phyloP scores from a whole-genome alignment of 1,284 basidiomycete genomes.

The Neonothopanus nambi region DNA sequence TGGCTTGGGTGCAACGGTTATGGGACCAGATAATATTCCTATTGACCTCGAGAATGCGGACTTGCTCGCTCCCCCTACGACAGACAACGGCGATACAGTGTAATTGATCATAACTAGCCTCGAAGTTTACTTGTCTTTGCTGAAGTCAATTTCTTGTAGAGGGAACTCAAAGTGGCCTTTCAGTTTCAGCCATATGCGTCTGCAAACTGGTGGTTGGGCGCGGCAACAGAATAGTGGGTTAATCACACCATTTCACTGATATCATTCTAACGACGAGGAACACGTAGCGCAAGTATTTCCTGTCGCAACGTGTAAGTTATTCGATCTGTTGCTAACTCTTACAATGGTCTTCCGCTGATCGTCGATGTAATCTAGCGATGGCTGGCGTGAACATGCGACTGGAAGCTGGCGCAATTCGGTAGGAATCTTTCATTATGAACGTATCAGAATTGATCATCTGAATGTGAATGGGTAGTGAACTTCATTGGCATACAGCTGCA shows the following conservation, averaged over 20 bases:
- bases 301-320: constrained; percentile 51
- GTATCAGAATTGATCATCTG: too few relatives aligned
- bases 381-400: constrained; percentile 73
- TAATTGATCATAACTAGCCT: constrained; percentile 23
- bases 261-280: too few relatives aligned
- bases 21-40: constrained; percentile 50
- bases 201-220: constrained; percentile 75
- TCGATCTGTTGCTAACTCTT: not conserved
- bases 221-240: constrained; percentile 62
- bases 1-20: constrained; percentile 37
- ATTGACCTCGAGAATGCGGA: constrained; percentile 52
- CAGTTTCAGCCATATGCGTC: constrained; percentile 63
- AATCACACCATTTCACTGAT: not conserved
- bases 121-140: not conserved
- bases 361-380: constrained; percentile 39
- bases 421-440: too few relatives aligned
- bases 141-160: constrained; percentile 28
- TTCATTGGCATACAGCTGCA: constrained; percentile 72
- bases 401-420: constrained; percentile 64
- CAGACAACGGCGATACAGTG: constrained; percentile 49
- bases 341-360: not conserved
- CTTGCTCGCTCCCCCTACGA: constrained; percentile 50
- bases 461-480: too few relatives aligned
- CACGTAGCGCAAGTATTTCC: constrained; percentile 57
- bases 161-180: constrained; percentile 73